Evolutionary conservation across 2,329 filamentous ascomycete genomes (phyloP).

Genomic region (Aureobasidium melanogenum): DNA sequence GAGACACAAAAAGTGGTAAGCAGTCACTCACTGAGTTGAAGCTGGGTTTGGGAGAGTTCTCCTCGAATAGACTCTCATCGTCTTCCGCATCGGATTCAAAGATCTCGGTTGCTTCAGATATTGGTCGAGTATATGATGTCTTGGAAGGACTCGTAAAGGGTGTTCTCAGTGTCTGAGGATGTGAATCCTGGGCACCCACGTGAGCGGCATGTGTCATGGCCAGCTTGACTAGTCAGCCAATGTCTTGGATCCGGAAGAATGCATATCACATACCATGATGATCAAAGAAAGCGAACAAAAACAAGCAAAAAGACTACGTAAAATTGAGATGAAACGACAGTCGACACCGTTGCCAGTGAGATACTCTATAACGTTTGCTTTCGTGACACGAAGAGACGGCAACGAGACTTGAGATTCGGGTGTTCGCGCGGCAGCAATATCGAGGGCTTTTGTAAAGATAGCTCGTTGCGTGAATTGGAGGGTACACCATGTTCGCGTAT

Average conservation of each 20-base stretch:
- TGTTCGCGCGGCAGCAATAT: conserved; percentile 9
- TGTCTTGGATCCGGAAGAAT: conserved; percentile 1
- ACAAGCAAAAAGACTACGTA: background rate
- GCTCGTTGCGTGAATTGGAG: background rate
- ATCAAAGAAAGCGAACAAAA: background rate
- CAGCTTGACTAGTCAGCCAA: conserved; percentile 10
- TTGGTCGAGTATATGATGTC: conserved; percentile 38
- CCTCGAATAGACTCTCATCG: conserved; percentile 46
- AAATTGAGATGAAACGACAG: background rate
- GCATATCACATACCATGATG: conserved; percentile 8
- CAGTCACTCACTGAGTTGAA: conserved; percentile 60
- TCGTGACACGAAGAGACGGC: conserved; percentile 3
- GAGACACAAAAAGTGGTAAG: background rate
- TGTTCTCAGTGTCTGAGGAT: background rate
- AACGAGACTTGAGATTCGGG: background rate
- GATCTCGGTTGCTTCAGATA: conserved; percentile 67
- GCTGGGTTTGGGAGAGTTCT: conserved; percentile 53
- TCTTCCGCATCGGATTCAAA: conserved; percentile 70
- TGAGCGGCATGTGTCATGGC: conserved; percentile 5
- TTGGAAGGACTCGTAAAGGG: conserved; percentile 44
- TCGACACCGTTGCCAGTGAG: conserved; percentile 11
- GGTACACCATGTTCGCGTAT: conserved; percentile 2
- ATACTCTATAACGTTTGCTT: background rate
- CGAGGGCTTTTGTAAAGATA: conserved; percentile 11
- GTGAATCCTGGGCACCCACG: background rate